phyloP scores from a whole-genome alignment of 1,284 basidiomycete species.

The Athelia psychrophila region DNA sequence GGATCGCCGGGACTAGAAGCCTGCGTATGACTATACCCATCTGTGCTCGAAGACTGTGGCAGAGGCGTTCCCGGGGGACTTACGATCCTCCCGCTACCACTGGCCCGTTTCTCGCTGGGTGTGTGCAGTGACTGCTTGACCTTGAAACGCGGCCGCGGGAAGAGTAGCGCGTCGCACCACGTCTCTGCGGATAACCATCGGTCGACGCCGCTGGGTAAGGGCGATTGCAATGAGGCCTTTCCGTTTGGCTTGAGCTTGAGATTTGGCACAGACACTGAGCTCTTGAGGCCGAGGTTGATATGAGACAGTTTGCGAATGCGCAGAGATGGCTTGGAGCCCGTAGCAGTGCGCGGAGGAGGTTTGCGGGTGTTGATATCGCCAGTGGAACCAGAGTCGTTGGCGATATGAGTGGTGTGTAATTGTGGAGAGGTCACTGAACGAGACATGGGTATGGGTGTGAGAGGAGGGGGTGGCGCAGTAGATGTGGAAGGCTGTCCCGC shows the following conservation, averaged over 20 bases:
- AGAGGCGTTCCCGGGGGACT: constrained; percentile 51
- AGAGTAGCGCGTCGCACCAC: constrained; percentile 75
- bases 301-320: constrained; percentile 10
- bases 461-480: constrained; percentile 12
- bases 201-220: constrained; percentile 41
- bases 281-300: constrained; percentile 34
- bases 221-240: constrained; percentile 8
- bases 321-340: background rate
- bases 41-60: constrained; percentile 11
- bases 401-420: constrained; percentile 3
- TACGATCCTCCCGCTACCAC: constrained; percentile 33
- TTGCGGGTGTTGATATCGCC: background rate
- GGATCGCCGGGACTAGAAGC: background rate
- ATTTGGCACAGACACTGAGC: constrained; percentile 61
- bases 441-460: constrained; percentile 9
- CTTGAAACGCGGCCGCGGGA: constrained; percentile 69
- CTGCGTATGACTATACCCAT: background rate
- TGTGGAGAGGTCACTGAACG: constrained; percentile 17
- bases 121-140: constrained; percentile 26
- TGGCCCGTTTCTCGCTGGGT: constrained; percentile 10
- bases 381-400: constrained; percentile 1
- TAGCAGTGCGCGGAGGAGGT: constrained; percentile 4
- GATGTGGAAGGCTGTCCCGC: constrained; percentile 22
- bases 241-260: constrained; percentile 30
- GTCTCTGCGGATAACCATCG: constrained; percentile 71